phyloP scores from a whole-genome alignment of 73 alveolate genomes.

The Paramecium primaurelia region DNA sequence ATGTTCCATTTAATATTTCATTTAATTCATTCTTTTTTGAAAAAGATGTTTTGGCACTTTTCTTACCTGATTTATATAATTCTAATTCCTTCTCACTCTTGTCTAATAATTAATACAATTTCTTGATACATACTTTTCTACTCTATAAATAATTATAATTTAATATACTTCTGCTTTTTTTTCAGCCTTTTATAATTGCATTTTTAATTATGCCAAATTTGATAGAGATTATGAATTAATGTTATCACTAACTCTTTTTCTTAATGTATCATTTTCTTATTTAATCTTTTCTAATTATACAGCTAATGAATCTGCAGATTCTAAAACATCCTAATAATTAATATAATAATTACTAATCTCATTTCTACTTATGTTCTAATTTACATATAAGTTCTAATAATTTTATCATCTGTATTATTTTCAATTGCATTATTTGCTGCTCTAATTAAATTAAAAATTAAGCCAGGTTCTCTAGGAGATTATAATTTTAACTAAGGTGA shows the following conservation, averaged over 20 bases:
- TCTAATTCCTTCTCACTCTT: constrained; percentile 11
- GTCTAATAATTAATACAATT: constrained; percentile 6
- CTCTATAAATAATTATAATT: not conserved
- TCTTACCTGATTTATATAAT: constrained; percentile 11
- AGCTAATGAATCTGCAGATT: not conserved
- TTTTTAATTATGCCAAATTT: not conserved
- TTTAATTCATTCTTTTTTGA: not conserved
- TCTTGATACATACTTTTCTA: constrained; percentile 27
- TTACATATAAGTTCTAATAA: not conserved
- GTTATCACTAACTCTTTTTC: not conserved
- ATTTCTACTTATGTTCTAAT: constrained; percentile 5
- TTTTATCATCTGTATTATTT: constrained; percentile 28
- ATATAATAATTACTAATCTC: not conserved
- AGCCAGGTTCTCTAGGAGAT: constrained; percentile 21
- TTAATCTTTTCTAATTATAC: not conserved
- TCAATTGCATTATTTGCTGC: constrained; percentile 41
- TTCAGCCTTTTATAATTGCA: not conserved
- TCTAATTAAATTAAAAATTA: not conserved
- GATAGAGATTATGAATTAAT: not conserved
- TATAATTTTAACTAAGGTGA: constrained; percentile 6
- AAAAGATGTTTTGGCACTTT: constrained; percentile 20
- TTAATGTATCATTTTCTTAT: not conserved
- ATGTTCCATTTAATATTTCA: not conserved
- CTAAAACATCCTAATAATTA: not conserved
- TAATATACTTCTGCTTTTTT: constrained; percentile 36